Evolutionary conservation across 2,329 filamentous ascomycete genomes (phyloP).

Genomic region (Ophiosphaerella narmari): DNA sequence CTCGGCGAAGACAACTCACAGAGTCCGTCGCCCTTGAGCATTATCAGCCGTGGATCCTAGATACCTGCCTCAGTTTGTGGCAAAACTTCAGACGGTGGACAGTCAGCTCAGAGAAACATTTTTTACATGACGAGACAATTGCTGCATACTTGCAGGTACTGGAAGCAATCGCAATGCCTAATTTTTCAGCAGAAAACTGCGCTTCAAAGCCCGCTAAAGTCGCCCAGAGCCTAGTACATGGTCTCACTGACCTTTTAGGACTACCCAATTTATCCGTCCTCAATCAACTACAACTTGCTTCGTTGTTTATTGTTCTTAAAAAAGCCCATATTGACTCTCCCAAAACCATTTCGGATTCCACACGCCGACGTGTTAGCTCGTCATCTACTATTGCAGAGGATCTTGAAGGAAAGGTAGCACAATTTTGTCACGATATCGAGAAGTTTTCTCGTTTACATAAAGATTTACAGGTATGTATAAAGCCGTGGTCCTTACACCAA

Average conservation of each 20-base stretch:
- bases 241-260: constrained; percentile 27
- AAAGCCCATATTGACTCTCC: constrained; percentile 4
- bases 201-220: constrained; percentile 26
- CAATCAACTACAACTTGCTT: constrained; percentile 33
- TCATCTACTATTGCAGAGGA: constrained; percentile 12
- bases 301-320: constrained; percentile 25
- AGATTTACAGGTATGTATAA: constrained; percentile 39
- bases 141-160: constrained; percentile 30
- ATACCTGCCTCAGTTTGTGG: constrained; percentile 32
- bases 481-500: neutral
- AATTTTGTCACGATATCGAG: constrained; percentile 24
- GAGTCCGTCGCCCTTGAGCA: constrained; percentile 15
- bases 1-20: neutral
- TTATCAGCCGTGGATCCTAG: constrained; percentile 31
- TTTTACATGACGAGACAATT: constrained; percentile 25
- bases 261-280: constrained; percentile 16
- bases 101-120: constrained; percentile 7
- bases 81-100: constrained; percentile 28
- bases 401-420: constrained; percentile 21
- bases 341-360: neutral
- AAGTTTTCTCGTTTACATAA: constrained; percentile 23
- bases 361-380: constrained; percentile 4
- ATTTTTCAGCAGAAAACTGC: neutral
- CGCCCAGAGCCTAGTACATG: constrained; percentile 18
- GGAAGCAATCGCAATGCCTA: constrained; percentile 16